Conservation (phyloP, 331 rosid genomes). For the Quercus phellos region DNA sequence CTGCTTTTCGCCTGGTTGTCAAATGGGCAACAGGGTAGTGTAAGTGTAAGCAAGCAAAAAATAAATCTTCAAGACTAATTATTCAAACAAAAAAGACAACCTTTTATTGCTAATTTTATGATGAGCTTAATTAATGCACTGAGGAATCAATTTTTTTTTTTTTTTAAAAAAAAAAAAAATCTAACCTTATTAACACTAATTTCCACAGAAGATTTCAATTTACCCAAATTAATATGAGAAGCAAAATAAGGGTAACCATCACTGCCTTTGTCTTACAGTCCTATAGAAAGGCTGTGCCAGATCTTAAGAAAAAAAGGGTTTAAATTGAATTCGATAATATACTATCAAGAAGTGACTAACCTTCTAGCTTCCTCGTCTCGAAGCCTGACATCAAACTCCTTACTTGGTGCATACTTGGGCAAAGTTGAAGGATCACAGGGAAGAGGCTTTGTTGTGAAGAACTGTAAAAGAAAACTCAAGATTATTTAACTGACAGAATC, state of each 20-base stretch:
- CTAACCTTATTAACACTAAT: slow-evolving; percentile 10
- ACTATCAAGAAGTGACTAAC: slow-evolving; percentile 32
- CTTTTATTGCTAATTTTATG: not conserved
- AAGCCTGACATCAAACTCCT: slow-evolving; percentile 76
- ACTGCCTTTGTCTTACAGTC: not conserved
- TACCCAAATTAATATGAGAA: slow-evolving; percentile 4
- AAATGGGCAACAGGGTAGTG: slow-evolving; percentile 19
- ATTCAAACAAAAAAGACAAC: slow-evolving; percentile 4
- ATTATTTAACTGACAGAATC: not conserved
- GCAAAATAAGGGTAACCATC: not conserved
- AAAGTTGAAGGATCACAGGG: slow-evolving; percentile 72
- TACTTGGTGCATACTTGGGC: slow-evolving; percentile 83
- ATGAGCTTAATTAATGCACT: not conserved
- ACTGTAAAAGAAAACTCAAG: slow-evolving; percentile 40
- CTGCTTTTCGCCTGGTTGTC: slow-evolving; percentile 44
- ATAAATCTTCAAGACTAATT: not conserved
- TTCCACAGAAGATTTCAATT: not conserved
- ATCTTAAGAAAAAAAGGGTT: not conserved
- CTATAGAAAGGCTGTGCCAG: slow-evolving; percentile 8
- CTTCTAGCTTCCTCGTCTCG: slow-evolving; percentile 78
- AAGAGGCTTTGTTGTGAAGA: slow-evolving; percentile 67
- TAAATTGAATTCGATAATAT: slow-evolving; percentile 4
- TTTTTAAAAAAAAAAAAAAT: not conserved
- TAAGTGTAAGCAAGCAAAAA: not conserved
- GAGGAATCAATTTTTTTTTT: not conserved